Evolutionary conservation across 2,329 filamentous ascomycete genomes (phyloP), one percentile per base, ranked within the genome.

Genomic region (Zymoseptoria ardabiliae): DNA sequence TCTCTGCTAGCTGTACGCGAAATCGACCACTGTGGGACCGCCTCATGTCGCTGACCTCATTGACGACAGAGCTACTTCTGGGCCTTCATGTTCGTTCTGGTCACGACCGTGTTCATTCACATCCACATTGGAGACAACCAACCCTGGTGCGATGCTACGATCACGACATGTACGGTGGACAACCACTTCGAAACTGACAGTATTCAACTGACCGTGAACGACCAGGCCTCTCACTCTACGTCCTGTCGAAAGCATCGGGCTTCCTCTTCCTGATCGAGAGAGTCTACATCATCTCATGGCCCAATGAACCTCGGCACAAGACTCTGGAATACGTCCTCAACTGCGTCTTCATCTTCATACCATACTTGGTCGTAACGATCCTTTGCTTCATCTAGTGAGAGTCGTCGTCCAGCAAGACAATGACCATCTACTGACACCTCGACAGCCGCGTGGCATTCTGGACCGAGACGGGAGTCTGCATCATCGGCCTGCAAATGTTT

Each of bases 261-360:
- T 61, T 66, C 49, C 35, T 63, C 2, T 66, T 64, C 56, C 56
- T 66, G 23, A 66, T 66, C 55, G 62, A 64, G 54, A 49, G 64
- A 19, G 58, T 59, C n/a, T 66, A 66, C 57, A 66, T 66, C 19
- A 64, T 64, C 21, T 64, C 64, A 9, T 66, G 62, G 60, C 64
- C 64, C 2, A 56, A 60, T 30, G 58, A 50, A 4, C 60, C 64
- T 20, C 50, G 64, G 51, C 48, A 58, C 22, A 61, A 63, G 23
- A 61, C 60, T 13, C 55, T 53, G 21, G 64, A 66, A 28, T 66
- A 66, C 20, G 52, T 64, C 21, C 25, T 63, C 21, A 66, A 57
- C 53, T 61, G 57, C 23, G n/a, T 61, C 10, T 50, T 25, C 21
- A 61, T 66, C 56, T 60, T 66, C 10, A 56, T 52, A 1, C 58